Conservation (phyloP, 257 asterid species). For the Solanum chilense region DNA sequence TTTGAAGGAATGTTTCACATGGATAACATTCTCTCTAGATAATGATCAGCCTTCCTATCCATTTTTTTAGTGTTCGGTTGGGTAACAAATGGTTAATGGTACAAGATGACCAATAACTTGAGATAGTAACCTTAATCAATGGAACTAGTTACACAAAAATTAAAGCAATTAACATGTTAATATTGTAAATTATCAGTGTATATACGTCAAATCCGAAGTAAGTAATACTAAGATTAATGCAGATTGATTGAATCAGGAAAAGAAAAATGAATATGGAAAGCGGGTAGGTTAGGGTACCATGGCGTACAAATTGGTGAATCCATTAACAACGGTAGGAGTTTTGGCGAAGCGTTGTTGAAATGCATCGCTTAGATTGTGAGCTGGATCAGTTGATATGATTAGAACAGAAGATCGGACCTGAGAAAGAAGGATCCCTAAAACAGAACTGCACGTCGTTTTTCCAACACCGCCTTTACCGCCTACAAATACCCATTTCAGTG, state of each 20-base stretch:
- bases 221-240: too few relatives aligned
- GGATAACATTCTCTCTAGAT: not conserved
- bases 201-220: not conserved
- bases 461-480: conserved; percentile 99
- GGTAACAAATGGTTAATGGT: not conserved
- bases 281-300: conserved; percentile 39
- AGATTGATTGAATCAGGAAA: not conserved
- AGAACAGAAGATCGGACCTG: conserved; percentile 76
- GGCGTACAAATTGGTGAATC: conserved; percentile 88
- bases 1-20: not conserved
- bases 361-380: conserved; percentile 94
- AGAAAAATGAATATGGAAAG: not conserved
- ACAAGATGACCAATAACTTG: not conserved
- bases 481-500: conserved; percentile 86
- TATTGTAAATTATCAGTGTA: not conserved
- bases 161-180: not conserved
- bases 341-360: conserved; percentile 88
- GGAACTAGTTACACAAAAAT: not conserved
- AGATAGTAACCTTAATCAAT: not conserved
- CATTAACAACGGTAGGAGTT: conserved; percentile 79
- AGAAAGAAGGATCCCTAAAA: conserved; percentile 60
- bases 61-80: not conserved
- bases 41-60: not conserved
- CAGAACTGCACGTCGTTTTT: conserved; percentile 89
- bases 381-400: conserved; percentile 93